These are phyloP conservation scores for Usnea hakonensis DNA, from an alignment of 495 filamentous ascomycete species.

Conservation along the genomic window DNA sequence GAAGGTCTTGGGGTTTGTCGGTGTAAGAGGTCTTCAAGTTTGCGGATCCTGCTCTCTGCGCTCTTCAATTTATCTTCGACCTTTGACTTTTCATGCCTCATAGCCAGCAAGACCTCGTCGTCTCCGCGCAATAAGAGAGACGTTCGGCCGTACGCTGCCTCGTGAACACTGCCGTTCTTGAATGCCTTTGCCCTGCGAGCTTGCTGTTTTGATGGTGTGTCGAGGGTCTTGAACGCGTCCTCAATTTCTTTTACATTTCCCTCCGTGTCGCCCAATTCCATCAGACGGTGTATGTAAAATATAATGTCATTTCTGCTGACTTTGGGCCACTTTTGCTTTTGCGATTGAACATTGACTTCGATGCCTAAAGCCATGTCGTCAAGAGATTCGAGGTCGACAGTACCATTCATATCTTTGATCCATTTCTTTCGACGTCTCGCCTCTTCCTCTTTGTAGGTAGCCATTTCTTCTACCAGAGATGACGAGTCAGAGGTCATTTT, in stretches of 20 bases:
- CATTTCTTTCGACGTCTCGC: constrained; percentile 80
- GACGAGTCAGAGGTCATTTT: constrained; percentile 81
- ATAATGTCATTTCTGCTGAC: constrained; percentile 50
- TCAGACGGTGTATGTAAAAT: constrained; percentile 45
- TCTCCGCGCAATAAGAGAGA: constrained; percentile 75
- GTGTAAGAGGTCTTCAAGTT: constrained; percentile 88
- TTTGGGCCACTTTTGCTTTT: constrained; percentile 70
- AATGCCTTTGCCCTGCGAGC: constrained; percentile 80
- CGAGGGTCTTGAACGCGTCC: constrained; percentile 54
- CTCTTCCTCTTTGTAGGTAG: constrained; percentile 83
- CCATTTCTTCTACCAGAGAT: constrained; percentile 83
- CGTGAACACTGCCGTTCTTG: constrained; percentile 92
- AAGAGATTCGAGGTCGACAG: constrained; percentile 46
- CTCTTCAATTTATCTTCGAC: constrained; percentile 75
- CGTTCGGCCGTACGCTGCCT: constrained; percentile 66
- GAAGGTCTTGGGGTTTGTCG: constrained; percentile 68
- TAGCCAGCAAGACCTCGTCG: constrained; percentile 59
- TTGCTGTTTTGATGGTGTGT: constrained; percentile 64
- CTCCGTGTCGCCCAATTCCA: constrained; percentile 35
- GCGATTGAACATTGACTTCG: constrained; percentile 76
- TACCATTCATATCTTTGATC: constrained; percentile 65
- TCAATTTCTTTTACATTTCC: constrained; percentile 52
- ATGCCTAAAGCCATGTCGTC: constrained; percentile 64
- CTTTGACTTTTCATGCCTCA: constrained; percentile 73
- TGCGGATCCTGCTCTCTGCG: constrained; percentile 83